Evolutionary conservation across 164 flowering plant species (phyloP).

Genomic region (Macadamia integrifolia): DNA sequence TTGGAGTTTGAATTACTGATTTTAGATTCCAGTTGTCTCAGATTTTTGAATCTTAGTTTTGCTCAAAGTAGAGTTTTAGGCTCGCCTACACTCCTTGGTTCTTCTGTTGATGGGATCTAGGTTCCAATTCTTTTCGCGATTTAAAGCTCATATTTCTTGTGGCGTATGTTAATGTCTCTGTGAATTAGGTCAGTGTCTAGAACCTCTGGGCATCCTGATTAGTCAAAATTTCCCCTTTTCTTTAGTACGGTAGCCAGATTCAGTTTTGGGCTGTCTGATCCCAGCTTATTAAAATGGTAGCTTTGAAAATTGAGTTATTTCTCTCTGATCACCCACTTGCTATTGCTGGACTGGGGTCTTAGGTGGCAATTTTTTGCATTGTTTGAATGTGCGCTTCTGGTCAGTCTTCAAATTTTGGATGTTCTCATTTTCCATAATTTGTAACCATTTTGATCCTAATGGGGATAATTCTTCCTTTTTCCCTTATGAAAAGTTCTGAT

Average conservation of each 20-base stretch:
- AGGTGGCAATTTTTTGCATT: neutral
- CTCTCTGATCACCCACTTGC: neutral
- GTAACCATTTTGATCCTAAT: neutral
- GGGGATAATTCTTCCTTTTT: neutral
- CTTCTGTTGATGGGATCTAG: conserved; percentile 2
- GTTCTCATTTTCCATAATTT: neutral
- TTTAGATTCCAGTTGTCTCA: neutral
- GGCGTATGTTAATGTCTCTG: conserved; percentile 4
- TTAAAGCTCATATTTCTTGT: neutral
- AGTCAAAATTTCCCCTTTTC: neutral
- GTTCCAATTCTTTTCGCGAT: neutral
- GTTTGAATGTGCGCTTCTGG: neutral
- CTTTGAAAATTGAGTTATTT: neutral
- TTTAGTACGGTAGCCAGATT: neutral
- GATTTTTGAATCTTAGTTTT: conserved; percentile 1
- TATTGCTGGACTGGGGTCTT: conserved; percentile 1
- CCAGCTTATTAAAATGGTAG: neutral
- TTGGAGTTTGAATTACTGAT: neutral
- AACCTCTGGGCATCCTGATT: neutral
- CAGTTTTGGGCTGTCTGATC: neutral
- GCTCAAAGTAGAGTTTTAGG: neutral
- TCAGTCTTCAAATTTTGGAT: too few relatives aligned
- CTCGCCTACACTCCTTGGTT: neutral
- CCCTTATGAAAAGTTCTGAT: neutral
- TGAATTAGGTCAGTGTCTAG: neutral